phyloP scores from a whole-genome alignment of 148 eudicot species.

The Polygonum maritimum region DNA sequence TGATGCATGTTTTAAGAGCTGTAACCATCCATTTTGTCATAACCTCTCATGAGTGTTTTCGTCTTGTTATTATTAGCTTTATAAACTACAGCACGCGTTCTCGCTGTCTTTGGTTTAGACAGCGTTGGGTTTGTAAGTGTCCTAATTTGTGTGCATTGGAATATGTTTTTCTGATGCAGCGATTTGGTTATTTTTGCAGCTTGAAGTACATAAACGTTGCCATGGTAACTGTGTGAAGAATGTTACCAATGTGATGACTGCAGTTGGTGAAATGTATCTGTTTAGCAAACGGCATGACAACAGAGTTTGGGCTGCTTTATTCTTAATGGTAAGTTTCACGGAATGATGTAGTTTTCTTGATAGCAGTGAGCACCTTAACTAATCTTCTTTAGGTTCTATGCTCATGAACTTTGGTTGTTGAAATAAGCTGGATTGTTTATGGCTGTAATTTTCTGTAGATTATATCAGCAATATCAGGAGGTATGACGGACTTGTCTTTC shows the following conservation, averaged over 20 bases:
- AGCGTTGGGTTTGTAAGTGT: no score
- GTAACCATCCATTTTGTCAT: no score
- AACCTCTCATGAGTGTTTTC: no score
- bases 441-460: constrained; percentile 52
- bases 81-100: no score
- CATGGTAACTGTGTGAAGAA: constrained; percentile 99
- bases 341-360: not conserved
- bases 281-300: constrained; percentile 84
- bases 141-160: no score
- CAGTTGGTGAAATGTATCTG: constrained; percentile 98
- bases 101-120: no score
- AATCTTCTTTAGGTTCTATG: no score
- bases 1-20: no score
- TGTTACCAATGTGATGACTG: constrained; percentile 95
- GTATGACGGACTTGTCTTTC: constrained; percentile 87
- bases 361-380: no score
- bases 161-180: no score
- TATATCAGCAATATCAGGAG: constrained; percentile 89
- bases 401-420: no score
- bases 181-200: constrained; percentile 40
- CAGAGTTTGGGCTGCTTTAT: constrained; percentile 93
- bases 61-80: no score
- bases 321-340: constrained; percentile 66
- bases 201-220: constrained; percentile 34
- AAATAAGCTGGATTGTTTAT: not conserved